These are phyloP conservation scores for Eurotiales sp. DNA, from an alignment of 2,329 filamentous ascomycete genomes.

Conservation along the genomic window DNA sequence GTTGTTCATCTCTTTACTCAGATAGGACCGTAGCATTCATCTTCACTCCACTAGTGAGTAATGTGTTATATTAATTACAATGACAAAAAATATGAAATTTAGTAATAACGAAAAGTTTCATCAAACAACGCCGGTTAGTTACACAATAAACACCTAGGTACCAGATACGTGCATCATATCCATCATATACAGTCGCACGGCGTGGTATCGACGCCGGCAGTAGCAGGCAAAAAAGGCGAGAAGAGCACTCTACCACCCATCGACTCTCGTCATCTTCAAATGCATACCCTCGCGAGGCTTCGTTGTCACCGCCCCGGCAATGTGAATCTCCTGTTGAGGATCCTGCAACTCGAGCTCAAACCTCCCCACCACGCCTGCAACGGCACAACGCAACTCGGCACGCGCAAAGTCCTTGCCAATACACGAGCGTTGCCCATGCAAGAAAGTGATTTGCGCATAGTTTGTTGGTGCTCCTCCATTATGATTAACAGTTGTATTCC, in stretches of 20 bases:
- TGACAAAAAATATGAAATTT: too few relatives aligned
- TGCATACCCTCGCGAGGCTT: conserved; percentile 39
- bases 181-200: too few relatives aligned
- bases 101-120: too few relatives aligned
- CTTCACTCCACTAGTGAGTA: too few relatives aligned
- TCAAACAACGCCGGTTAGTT: too few relatives aligned
- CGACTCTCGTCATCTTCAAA: conserved; percentile 30
- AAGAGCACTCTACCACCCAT: conserved; percentile 34
- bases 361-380: conserved; percentile 36
- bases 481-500: conserved; percentile 47
- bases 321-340: conserved; percentile 33
- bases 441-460: conserved; percentile 37
- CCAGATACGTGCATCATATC: too few relatives aligned
- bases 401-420: conserved; percentile 43
- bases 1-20: too few relatives aligned
- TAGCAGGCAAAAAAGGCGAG: too few relatives aligned
- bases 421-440: conserved; percentile 36
- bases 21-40: too few relatives aligned
- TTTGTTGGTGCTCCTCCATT: conserved; percentile 43
- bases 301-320: conserved; percentile 35
- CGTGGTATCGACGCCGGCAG: too few relatives aligned
- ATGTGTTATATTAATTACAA: too few relatives aligned
- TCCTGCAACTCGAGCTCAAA: conserved; percentile 36
- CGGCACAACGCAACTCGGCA: conserved; percentile 37
- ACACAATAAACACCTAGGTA: too few relatives aligned